Evolutionary conservation across 2,329 filamentous ascomycete genomes (phyloP), one percentile per base, ranked within the genome.

Genomic region (Pseudogymnoascus sp.): DNA sequence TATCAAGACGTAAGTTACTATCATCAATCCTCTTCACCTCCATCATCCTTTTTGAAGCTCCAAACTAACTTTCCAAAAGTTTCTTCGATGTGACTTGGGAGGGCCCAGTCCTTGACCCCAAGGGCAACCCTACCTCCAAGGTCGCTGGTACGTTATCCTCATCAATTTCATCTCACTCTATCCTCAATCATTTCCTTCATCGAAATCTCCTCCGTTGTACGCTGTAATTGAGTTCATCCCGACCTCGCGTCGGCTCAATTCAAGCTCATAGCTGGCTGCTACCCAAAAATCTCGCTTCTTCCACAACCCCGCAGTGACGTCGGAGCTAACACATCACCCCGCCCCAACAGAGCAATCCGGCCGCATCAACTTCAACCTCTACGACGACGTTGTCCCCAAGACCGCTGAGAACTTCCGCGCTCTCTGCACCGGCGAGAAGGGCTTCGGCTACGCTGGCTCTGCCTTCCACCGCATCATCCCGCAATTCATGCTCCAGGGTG

Each of bases 401-500:
- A 97, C 93, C 63, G 82, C 84, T 71, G 82, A 84, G 77, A 95
- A 95, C 86, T 96, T 96, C 87, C 85, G 84, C 70, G 86, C 86
- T 76, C 89, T 95, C 74, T 92, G 89, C 88, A 91, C 87, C 68
- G 83, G 83, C 70, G 84, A 90, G 82, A 86, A 91, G 80, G 90
- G 90, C 74, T 88, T 89, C 77, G 90, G 91, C 72, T 96, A 96
- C 84, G 78, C 84, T 77, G 86, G 85, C 75, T 95, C 90, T 71
- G 83, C 84, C 70, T 96, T 96, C 88, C 91, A 96, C 85, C 91
- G 92, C 72, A 88, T 96, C 79, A 96, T 96, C 79, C 89, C 89
- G 71, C 78, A 91, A 64, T 96, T 96, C 85, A 96, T 96, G 92
- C 88, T 96, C 72, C 92, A 96, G 85, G 92, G 91, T 77, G 91